A percentile compares a stretch with the other conserved stretches of the same genome.
Conservation (phyloP, 2,329 filamentous ascomycete genomes). For the Talaromyces marneffei region DNA sequence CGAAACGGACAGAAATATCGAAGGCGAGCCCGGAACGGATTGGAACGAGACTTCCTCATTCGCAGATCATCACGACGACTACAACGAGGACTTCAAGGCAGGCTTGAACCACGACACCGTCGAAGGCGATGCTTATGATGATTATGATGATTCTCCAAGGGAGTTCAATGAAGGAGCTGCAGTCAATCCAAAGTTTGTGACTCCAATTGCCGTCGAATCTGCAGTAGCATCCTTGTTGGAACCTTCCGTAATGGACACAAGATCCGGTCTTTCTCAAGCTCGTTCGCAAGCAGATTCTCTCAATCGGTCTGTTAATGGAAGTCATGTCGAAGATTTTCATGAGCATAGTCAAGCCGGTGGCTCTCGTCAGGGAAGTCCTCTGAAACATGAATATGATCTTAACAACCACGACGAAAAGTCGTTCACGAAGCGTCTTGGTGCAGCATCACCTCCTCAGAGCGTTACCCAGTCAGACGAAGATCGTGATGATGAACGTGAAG, state of each 20-base stretch:
- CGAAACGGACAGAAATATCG: conserved; percentile 26
- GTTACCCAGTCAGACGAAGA: conserved; percentile 41
- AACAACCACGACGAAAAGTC: conserved; percentile 34
- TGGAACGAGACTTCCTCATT: conserved; percentile 26
- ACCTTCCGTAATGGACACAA: conserved; percentile 66
- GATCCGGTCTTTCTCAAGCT: conserved; percentile 47
- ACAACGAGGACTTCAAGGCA: not conserved
- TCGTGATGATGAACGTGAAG: conserved; percentile 37
- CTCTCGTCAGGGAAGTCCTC: conserved; percentile 38
- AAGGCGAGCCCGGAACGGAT: conserved; percentile 18
- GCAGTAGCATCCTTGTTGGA: conserved; percentile 86
- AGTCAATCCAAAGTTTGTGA: conserved; percentile 70
- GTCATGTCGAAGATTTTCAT: conserved; percentile 21
- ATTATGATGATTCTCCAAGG: conserved; percentile 45
- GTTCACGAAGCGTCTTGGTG: conserved; percentile 35
- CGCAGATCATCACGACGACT: conserved; percentile 36
- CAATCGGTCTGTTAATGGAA: conserved; percentile 34
- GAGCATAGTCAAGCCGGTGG: conserved; percentile 20
- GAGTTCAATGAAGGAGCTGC: conserved; percentile 65
- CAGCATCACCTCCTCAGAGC: conserved; percentile 51
- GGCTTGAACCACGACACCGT: conserved; percentile 51
- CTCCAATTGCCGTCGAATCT: conserved; percentile 70
- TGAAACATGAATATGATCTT: conserved; percentile 40
- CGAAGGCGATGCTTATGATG: conserved; percentile 35
- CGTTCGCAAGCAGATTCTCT: conserved; percentile 40